These are phyloP conservation scores for Stenocarpella maydis DNA, from an alignment of 2,329 filamentous ascomycete species.

Conservation along the genomic window DNA sequence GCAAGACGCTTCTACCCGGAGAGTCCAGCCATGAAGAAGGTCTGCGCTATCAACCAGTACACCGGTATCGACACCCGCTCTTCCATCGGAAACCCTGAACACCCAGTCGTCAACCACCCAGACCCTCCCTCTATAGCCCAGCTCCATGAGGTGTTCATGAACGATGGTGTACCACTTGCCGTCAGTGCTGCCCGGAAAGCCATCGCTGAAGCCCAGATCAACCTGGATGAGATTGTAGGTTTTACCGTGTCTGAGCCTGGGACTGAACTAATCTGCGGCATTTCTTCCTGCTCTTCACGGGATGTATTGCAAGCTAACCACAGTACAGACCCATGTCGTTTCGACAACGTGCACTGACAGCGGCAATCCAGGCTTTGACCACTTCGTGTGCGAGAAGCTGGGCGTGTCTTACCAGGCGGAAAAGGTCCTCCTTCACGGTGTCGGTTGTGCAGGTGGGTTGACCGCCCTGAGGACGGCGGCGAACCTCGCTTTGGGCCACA, in stretches of 20 bases:
- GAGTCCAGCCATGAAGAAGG: conserved; percentile 67
- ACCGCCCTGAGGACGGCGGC: conserved; percentile 70
- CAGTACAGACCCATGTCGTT: conserved; percentile 66
- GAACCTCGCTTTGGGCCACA: conserved; percentile 70
- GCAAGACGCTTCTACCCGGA: conserved; percentile 66
- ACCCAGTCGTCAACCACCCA: conserved; percentile 67
- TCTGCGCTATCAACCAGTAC: conserved; percentile 69
- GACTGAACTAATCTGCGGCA: neutral
- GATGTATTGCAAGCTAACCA: neutral
- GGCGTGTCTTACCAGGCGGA: conserved; percentile 67
- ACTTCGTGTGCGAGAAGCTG: conserved; percentile 67
- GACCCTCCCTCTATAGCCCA: conserved; percentile 62
- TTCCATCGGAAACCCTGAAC: conserved; percentile 67
- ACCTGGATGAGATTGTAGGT: conserved; percentile 55
- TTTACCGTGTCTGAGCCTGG: neutral
- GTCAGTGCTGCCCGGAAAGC: conserved; percentile 63
- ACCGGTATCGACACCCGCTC: conserved; percentile 69
- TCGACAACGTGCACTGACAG: conserved; percentile 75
- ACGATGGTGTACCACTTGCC: conserved; percentile 65
- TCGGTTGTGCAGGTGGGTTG: conserved; percentile 72
- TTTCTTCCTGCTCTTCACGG: neutral
- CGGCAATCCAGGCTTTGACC: conserved; percentile 74
- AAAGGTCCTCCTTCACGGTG: conserved; percentile 70
- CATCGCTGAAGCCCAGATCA: conserved; percentile 61
- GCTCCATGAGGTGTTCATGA: conserved; percentile 63